Base-by-base conservation (phyloP, 2,329 filamentous ascomycete genomes). In the Hypoxylon rubiginosum region DNA sequence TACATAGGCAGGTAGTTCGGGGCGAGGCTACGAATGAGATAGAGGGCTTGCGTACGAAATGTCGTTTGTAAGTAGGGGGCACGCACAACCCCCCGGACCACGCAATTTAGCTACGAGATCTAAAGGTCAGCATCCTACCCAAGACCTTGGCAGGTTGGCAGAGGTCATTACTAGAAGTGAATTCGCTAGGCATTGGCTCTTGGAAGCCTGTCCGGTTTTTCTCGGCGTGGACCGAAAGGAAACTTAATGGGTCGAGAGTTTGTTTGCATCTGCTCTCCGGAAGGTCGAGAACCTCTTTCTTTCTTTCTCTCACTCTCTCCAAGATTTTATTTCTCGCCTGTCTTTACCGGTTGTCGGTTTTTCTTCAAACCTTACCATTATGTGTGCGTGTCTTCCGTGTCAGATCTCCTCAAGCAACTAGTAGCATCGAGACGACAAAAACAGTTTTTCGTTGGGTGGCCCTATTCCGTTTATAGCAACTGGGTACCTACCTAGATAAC, bases 131-230 rank as follows among this genome's bases (percentile, higher is more conserved):
- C 59, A 63, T 66, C 56, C 63, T 34, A 68, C 65, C 67, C 64
- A 70, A 70, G 64, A 57, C 62, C 67, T 68, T 70, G 67, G 67
- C 65, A 43, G 58, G 45, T 68, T 63, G 62, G 64, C 57, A 58
- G 59, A 63, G 55, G 55, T 52, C 58, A 60, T 65, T 39, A 63
- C 43, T 4, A 51, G 41, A 61, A 58, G 67, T 21, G 26, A 46
- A 21, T 49, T 30, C 19, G 32, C 50, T 34, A 45, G 39, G 58
- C 41, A 62, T 64, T 63, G 61, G 62, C 17, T 43, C 39, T 11
- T 43, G 8, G n/a, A 21, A 8, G 24, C 30, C 48, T 67, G 41
- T 21, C 46, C 32, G 43, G 17, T 57, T 30, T 30, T 66, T 66
- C 62, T 68, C 64, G 65, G 64, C 65, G 51, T 62, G 64, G 65